Percentiles rank a stretch among this genome's conserved stretches.
These are phyloP conservation scores for Plasmodium billcollinsi DNA, from an alignment of 169 alveolate genomes.

Conservation along the genomic window DNA sequence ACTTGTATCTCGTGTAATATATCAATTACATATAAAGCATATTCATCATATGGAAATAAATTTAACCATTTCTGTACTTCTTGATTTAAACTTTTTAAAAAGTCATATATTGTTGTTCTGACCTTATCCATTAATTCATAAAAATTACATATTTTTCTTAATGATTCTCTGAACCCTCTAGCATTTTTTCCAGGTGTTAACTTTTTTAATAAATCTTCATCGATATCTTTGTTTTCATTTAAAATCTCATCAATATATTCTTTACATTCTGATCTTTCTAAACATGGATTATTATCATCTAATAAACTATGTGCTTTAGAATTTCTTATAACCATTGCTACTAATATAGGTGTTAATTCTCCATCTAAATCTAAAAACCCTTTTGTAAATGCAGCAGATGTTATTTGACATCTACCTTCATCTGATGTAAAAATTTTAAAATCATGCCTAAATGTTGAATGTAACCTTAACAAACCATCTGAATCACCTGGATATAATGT, in stretches of 20 bases:
- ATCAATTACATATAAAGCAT: constrained; percentile 81
- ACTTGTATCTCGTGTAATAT: constrained; percentile 78
- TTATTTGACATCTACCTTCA: constrained; percentile 98
- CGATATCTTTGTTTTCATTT: constrained; percentile 31
- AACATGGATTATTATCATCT: constrained; percentile 81
- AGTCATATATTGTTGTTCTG: constrained; percentile 77
- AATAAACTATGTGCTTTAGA: constrained; percentile 83
- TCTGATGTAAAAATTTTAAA: constrained; percentile 97
- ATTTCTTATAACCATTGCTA: constrained; percentile 92
- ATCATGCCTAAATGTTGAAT: constrained; percentile 98
- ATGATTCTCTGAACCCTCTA: constrained; percentile 62
- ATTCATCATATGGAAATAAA: constrained; percentile 84
- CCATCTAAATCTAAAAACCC: constrained; percentile 98
- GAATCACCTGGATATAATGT: constrained; percentile 94
- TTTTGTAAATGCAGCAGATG: constrained; percentile 98
- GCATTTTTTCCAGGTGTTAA: constrained; percentile 62
- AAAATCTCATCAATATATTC: constrained; percentile 34
- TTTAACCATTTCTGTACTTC: constrained; percentile 84
- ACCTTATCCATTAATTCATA: constrained; percentile 68
- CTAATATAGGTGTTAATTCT: constrained; percentile 96
- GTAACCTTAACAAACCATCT: constrained; percentile 96
- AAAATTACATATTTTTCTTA: constrained; percentile 63
- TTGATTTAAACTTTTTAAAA: constrained; percentile 78
- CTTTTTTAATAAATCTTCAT: constrained; percentile 76
- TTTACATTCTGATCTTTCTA: constrained; percentile 82